These are phyloP conservation scores for Xylariaceae sp. DNA, from an alignment of 2,329 filamentous ascomycete genomes.

Conservation along the genomic window DNA sequence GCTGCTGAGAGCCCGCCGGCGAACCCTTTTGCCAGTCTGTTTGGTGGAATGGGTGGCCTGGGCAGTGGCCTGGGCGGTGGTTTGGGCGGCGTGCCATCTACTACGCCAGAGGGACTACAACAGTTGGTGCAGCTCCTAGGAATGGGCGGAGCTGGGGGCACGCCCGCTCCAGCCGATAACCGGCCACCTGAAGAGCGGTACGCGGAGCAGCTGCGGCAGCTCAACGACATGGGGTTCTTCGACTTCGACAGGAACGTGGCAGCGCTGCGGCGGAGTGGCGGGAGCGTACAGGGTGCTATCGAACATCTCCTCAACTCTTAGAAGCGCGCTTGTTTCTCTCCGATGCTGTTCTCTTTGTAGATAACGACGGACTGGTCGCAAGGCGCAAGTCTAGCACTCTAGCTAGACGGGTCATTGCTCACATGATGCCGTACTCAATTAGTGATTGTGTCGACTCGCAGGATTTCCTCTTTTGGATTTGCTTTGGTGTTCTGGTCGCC, in stretches of 20 bases:
- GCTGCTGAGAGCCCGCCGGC: conserved; percentile 35
- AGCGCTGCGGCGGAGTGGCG: conserved; percentile 80
- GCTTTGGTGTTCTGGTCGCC: too few species aligned
- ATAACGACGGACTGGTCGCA: too few species aligned
- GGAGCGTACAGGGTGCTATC: conserved; percentile 88
- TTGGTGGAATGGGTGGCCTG: conserved; percentile 39
- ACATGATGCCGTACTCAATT: too few species aligned
- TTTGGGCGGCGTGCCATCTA: conserved; percentile 35
- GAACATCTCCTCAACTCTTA: conserved; percentile 58
- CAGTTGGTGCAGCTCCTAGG: conserved; percentile 49
- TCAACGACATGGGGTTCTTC: conserved; percentile 99
- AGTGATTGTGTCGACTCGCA: too few species aligned
- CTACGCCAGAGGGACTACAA: conserved; percentile 52
- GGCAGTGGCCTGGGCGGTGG: conserved; percentile 20
- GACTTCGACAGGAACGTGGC: conserved; percentile 93
- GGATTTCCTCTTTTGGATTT: too few species aligned
- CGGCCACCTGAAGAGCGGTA: conserved; percentile 92
- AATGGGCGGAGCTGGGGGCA: conserved; percentile 32
- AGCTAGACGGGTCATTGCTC: too few species aligned
- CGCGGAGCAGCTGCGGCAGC: conserved; percentile 75
- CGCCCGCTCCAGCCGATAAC: conserved; percentile 63
- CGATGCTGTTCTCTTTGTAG: too few species aligned
- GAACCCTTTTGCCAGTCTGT: conserved; percentile 66
- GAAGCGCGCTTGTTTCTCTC: too few species aligned
- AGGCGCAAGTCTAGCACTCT: too few species aligned